A percentile compares a stretch with the other conserved stretches of the same genome.
Conservation (phyloP, 768 basidiomycete genomes). For the Rhodocollybia butyracea region DNA sequence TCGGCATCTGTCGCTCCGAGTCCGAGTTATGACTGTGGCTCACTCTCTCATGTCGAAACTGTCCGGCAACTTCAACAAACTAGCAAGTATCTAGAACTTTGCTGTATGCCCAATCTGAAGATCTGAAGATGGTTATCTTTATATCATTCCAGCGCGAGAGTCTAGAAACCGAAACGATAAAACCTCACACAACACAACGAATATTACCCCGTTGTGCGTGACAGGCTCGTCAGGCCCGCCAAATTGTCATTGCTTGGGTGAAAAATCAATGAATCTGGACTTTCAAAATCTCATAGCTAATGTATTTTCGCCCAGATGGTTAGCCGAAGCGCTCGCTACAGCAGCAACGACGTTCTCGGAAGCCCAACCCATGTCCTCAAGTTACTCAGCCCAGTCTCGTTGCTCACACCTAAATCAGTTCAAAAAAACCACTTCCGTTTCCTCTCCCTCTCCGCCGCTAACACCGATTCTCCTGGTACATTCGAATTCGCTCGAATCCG, state of each 20-base stretch:
- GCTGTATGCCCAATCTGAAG: too few relatives aligned
- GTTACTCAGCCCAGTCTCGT: constrained; percentile 45
- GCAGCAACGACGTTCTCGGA: constrained; percentile 78
- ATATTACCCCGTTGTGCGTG: constrained; percentile 79
- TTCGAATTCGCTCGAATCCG: constrained; percentile 94
- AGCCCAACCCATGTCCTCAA: constrained; percentile 72
- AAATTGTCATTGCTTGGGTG: constrained; percentile 77
- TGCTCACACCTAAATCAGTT: constrained; percentile 20
- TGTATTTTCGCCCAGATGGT: constrained; percentile 68
- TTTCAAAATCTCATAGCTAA: neutral
- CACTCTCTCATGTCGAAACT: too few relatives aligned
- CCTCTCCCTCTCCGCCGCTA: constrained; percentile 29
- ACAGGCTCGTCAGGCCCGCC: constrained; percentile 84
- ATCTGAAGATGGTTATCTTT: too few relatives aligned
- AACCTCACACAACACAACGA: too few relatives aligned
- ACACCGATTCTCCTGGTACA: constrained; percentile 89
- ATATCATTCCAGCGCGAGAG: too few relatives aligned
- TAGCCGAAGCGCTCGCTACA: constrained; percentile 58
- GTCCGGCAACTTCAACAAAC: too few relatives aligned
- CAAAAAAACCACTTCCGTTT: constrained; percentile 9
- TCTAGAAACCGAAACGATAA: too few relatives aligned
- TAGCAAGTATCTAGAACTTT: too few relatives aligned
- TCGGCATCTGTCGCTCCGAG: too few relatives aligned
- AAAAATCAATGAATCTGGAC: neutral
- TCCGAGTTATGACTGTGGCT: too few relatives aligned